Conservation (phyloP, 2,329 filamentous ascomycete genomes). For the Aspergillus carbonarius region DNA sequence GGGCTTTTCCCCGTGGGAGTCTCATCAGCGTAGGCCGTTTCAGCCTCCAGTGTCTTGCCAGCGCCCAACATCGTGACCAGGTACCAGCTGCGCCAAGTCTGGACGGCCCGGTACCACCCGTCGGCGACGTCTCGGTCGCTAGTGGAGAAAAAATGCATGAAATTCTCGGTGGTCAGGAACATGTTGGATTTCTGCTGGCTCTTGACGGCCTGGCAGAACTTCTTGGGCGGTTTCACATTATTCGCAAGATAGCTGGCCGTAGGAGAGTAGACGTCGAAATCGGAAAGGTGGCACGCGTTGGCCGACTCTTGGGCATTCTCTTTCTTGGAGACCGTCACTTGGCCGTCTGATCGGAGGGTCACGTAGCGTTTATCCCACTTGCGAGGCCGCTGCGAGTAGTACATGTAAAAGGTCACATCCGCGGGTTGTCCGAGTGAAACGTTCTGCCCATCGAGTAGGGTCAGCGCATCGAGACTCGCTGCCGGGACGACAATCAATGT, state of each 20-base stretch:
- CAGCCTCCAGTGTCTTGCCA: conserved; percentile 36
- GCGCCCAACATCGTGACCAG: conserved; percentile 70
- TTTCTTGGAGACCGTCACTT: conserved; percentile 71
- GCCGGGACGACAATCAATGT: conserved; percentile 66
- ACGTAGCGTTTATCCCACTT: conserved; percentile 89
- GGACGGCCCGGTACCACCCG: conserved; percentile 69
- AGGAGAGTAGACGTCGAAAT: conserved; percentile 87
- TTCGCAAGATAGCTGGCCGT: conserved; percentile 67
- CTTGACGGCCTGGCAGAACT: conserved; percentile 82
- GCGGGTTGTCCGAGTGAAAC: conserved; percentile 64
- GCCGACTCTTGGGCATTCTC: conserved; percentile 65
- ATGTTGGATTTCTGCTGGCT: conserved; percentile 85
- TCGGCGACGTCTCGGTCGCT: conserved; percentile 67
- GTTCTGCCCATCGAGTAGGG: conserved; percentile 59
- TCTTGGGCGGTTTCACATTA: conserved; percentile 78
- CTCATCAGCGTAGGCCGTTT: conserved; percentile 19
- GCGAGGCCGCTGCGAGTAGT: conserved; percentile 76
- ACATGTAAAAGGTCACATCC: conserved; percentile 68
- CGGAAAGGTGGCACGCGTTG: conserved; percentile 79
- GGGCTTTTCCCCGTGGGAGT: background rate
- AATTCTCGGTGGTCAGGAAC: conserved; percentile 79
- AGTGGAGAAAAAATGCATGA: conserved; percentile 87
- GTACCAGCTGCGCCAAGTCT: conserved; percentile 90
- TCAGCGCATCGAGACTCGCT: conserved; percentile 49
- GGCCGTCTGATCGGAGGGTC: conserved; percentile 70